Conservation (phyloP, 2,329 filamentous ascomycete genomes). For the Verticillium isaacii region DNA sequence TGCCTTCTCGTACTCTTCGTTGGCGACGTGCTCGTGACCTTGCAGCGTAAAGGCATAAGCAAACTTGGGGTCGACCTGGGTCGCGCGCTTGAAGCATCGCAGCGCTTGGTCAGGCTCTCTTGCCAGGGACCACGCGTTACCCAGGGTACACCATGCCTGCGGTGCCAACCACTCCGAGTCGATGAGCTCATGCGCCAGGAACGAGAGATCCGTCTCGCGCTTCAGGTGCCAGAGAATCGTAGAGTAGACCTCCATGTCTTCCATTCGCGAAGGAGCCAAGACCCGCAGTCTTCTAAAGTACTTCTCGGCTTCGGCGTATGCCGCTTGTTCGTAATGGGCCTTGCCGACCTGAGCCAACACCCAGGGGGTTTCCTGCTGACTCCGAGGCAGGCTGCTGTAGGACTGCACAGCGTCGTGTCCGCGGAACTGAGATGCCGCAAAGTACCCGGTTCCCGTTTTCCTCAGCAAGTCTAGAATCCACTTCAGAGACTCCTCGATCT, state of each 20-base stretch:
- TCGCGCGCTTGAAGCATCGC: conserved; percentile 90
- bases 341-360: conserved; percentile 87
- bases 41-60: conserved; percentile 95
- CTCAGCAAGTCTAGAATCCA: conserved; percentile 76
- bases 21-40: conserved; percentile 91
- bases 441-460: conserved; percentile 77
- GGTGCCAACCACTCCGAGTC: conserved; percentile 85
- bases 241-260: conserved; percentile 98
- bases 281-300: conserved; percentile 76
- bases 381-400: conserved; percentile 64
- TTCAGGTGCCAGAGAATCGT: conserved; percentile 99
- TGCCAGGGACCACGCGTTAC: conserved; percentile 90
- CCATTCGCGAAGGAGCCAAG: conserved; percentile 74
- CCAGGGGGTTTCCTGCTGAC: conserved; percentile 88
- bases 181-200: conserved; percentile 84
- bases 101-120: conserved; percentile 93
- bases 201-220: conserved; percentile 84
- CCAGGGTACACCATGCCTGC: conserved; percentile 92
- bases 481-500: conserved; percentile 69
- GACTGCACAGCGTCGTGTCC: conserved; percentile 71
- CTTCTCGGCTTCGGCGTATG: conserved; percentile 81
- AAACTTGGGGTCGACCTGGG: conserved; percentile 83
- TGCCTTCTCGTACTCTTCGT: conserved; percentile 96
- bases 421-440: conserved; percentile 72
- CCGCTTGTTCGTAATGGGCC: conserved; percentile 84